Evolutionary conservation across 768 basidiomycete genomes (phyloP).

Genomic region (Leccinum aurantiacum): DNA sequence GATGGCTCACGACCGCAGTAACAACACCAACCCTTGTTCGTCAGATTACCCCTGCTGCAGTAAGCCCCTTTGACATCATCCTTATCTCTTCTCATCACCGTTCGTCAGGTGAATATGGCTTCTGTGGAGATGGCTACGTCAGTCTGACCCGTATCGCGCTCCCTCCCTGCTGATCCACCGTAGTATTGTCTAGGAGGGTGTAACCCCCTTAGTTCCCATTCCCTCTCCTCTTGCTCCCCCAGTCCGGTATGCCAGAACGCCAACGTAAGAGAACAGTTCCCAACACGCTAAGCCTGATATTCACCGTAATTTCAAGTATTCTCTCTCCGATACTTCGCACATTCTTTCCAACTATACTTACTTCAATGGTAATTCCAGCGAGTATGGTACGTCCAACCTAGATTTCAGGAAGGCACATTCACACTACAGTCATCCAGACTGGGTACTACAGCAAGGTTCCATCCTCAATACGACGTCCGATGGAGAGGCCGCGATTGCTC

Average conservation of each 20-base stretch:
- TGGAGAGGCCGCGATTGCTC: conserved; percentile 58
- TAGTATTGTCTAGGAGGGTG: conserved; percentile 88
- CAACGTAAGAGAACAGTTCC: conserved; percentile 41
- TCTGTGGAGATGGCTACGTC: conserved; percentile 47
- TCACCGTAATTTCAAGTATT: conserved; percentile 42
- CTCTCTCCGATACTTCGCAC: conserved; percentile 63
- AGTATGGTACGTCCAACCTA: conserved; percentile 49
- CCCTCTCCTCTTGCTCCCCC: conserved; percentile 65
- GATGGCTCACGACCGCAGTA: conserved; percentile 28
- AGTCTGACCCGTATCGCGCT: conserved; percentile 10
- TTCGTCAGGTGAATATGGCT: conserved; percentile 50
- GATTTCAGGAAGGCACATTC: not conserved
- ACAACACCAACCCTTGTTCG: conserved; percentile 37
- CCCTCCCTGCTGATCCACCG: conserved; percentile 7
- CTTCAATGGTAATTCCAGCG: conserved; percentile 73
- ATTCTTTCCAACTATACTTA: conserved; percentile 63
- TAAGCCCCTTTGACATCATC: conserved; percentile 21
- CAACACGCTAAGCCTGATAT: not conserved
- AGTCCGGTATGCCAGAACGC: conserved; percentile 68
- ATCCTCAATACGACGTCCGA: conserved; percentile 62
- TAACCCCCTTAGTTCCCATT: conserved; percentile 69
- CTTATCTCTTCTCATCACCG: conserved; percentile 1
- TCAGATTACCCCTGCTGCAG: conserved; percentile 45
- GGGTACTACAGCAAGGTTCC: conserved; percentile 66
- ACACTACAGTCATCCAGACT: conserved; percentile 45